Conservation (phyloP, 78 protist genomes). For the Diacronema lutheri region DNA sequence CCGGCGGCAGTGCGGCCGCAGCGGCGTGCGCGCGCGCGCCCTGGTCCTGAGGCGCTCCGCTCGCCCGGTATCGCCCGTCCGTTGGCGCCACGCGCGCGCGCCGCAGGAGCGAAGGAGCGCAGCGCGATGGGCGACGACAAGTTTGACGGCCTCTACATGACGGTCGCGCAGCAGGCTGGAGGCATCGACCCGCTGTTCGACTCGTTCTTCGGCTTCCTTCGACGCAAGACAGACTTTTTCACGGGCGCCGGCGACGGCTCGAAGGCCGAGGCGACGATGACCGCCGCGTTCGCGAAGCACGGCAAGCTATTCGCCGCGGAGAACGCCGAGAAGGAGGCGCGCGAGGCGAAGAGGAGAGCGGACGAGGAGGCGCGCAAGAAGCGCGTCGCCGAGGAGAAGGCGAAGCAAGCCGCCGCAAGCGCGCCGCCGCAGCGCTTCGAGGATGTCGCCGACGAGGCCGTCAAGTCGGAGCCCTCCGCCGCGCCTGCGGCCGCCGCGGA, state of each 20-base stretch:
- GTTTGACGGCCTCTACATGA: constrained; percentile 51
- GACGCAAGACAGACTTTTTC: constrained; percentile 70
- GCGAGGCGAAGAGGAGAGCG: constrained; percentile 15
- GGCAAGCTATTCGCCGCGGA: neutral
- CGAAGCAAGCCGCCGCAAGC: neutral
- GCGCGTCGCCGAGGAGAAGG: neutral
- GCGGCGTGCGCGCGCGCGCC: no score
- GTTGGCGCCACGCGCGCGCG: no score
- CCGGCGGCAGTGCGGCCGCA: no score
- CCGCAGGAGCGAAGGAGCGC: no score
- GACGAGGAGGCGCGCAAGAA: neutral
- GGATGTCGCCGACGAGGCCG: constrained; percentile 5
- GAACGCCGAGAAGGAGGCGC: neutral
- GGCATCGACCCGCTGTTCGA: constrained; percentile 56
- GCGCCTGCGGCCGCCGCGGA: neutral
- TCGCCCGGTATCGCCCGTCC: no score
- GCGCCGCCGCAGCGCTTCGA: neutral
- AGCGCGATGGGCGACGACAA: constrained; percentile 25
- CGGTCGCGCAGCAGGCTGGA: constrained; percentile 56
- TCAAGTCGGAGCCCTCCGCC: neutral
- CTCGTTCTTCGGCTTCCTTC: constrained; percentile 54
- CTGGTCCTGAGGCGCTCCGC: no score
- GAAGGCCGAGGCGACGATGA: neutral
- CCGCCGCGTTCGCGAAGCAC: neutral
- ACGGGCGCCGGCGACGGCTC: constrained; percentile 13